Evolutionary conservation across 176 grass and related monocot genomes (phyloP), one percentile per base, ranked within the genome.

Genomic region (Aegilops bicornis): DNA sequence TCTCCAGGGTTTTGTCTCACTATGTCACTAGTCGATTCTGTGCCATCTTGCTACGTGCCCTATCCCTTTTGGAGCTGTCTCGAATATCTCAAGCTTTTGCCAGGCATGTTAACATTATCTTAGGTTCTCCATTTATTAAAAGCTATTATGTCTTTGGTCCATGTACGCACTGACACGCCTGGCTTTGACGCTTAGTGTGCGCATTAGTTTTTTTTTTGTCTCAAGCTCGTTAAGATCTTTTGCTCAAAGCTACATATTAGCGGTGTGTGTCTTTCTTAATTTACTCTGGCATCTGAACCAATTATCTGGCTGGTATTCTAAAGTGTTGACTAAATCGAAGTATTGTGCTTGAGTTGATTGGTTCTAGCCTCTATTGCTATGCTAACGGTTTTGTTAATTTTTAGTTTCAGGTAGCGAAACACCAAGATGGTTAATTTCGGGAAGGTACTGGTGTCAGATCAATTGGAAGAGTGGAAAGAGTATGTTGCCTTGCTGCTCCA

Each of bases 341-440:
- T 40, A 33, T 1, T 59, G 31, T 25, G 9, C 47, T 40, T 8
- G 23, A 17, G 24, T 3, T 59, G 37, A 76, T 31, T 67, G 24
- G 42, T 48, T 8, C 17, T 76, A 23, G 2, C n/a, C 22, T 64
- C 10, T 75, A 59, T 17, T 16, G 15, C 1, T 5, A 33, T 37
- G 27, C 36, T 83, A 69, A 87, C 47, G 2, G 61, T 75, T 79
- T 35, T 75, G 14, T 80, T 69, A 0, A 2, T 23, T 80, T 87
- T 76, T 82, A 89, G 77, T 58, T 88, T 81, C 77, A 76, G 62
- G 30, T 76, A 50, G 29, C 87, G 70, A 70, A 40, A 88, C 62
- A 32, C 69, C 81, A 87, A 77, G 76, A 97, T 97, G 95, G 95
- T 97, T 72, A 97, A 97, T 77, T 95, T 97, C 52, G 92, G 92